Evolutionary conservation across 306 rosid species (phyloP).

Genomic region (Chamaecrista fasciculata): DNA sequence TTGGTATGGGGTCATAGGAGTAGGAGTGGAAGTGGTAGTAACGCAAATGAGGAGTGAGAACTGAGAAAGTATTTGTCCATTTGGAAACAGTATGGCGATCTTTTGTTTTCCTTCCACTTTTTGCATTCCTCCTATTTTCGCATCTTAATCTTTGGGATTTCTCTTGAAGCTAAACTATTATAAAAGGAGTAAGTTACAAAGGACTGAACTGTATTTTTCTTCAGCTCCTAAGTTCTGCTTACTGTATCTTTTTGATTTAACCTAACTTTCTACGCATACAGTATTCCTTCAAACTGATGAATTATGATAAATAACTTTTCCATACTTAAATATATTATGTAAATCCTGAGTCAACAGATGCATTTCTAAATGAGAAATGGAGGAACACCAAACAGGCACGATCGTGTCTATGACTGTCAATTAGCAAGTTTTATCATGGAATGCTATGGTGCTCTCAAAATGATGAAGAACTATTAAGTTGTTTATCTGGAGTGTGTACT

Average conservation of each 20-base stretch:
- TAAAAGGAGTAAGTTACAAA: too few relatives aligned
- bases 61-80: neutral
- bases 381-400: neutral
- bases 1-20: neutral
- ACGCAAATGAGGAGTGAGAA: neutral
- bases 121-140: neutral
- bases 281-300: neutral
- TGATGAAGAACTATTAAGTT: slow-evolving; percentile 5
- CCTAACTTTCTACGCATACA: neutral
- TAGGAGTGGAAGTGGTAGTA: neutral
- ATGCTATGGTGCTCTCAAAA: slow-evolving; percentile 6
- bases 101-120: neutral
- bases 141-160: neutral
- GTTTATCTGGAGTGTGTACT: neutral
- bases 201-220: too few relatives aligned
- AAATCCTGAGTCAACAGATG: neutral
- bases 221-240: neutral
- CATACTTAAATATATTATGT: neutral
- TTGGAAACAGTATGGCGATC: neutral
- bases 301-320: neutral
- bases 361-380: slow-evolving; percentile 6
- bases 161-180: neutral
- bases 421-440: slow-evolving; percentile 5
- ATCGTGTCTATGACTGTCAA: neutral
- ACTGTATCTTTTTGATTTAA: neutral